Percentiles rank a stretch among this genome's conserved stretches.
Conservation (phyloP, 176 grass and related monocot species). For the Otatea glauca region DNA sequence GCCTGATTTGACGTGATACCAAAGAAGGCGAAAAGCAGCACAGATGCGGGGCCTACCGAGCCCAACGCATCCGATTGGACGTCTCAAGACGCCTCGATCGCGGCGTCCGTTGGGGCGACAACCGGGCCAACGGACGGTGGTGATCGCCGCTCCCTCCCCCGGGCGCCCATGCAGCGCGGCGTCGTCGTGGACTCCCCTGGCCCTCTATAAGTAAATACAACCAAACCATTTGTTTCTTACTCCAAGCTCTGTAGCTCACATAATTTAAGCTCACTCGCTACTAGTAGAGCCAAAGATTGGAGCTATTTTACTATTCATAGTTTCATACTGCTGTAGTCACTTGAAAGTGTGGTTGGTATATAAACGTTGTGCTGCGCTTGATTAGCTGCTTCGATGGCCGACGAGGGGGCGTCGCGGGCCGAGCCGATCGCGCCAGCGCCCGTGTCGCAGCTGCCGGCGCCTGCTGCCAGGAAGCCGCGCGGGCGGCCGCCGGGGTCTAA, state of each 20-base stretch:
- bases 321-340: neutral
- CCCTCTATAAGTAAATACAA: constrained; percentile 32
- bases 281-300: constrained; percentile 1
- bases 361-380: neutral
- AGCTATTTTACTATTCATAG: constrained; percentile 35
- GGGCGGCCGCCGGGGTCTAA: constrained; percentile 77
- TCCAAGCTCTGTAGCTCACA: neutral
- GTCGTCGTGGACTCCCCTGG: neutral
- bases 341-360: neutral
- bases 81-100: constrained; percentile 1
- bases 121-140: neutral
- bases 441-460: neutral
- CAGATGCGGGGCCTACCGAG: neutral
- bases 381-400: neutral
- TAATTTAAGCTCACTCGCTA: constrained; percentile 31
- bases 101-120: neutral
- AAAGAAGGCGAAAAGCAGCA: constrained; percentile 16
- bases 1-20: constrained; percentile 31
- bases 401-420: neutral
- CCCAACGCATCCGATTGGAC: constrained; percentile 32
- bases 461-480: constrained; percentile 46
- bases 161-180: neutral
- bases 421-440: constrained; percentile 1
- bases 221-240: neutral
- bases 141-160: neutral